Conservation (phyloP, 495 filamentous ascomycete species). For the Daldinia childiae region DNA sequence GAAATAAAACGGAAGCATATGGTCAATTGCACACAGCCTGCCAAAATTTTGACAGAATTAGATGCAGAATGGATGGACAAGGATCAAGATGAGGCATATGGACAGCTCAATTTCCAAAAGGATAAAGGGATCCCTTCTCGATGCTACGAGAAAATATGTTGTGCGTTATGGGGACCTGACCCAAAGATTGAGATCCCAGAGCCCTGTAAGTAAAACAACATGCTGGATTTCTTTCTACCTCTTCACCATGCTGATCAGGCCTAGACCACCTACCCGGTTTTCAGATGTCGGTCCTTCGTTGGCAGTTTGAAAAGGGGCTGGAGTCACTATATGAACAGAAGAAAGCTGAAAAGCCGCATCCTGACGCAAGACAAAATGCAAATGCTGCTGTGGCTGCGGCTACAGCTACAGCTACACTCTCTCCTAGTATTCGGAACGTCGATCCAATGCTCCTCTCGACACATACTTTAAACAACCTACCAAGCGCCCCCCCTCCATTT, state of each 20-base stretch:
- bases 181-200: constrained; percentile 18
- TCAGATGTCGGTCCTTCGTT: constrained; percentile 19
- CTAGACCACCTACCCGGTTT: constrained; percentile 26
- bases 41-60: background rate
- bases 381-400: too few species aligned
- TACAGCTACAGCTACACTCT: background rate
- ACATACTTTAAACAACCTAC: background rate
- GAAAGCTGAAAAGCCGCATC: background rate
- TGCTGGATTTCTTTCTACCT: background rate
- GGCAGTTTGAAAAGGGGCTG: constrained; percentile 3
- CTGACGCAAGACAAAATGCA: background rate
- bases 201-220: constrained; percentile 13
- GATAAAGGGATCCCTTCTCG: constrained; percentile 13
- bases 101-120: constrained; percentile 32
- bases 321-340: background rate
- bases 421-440: background rate
- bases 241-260: background rate
- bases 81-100: constrained; percentile 24
- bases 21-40: background rate
- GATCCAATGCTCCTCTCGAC: constrained; percentile 13
- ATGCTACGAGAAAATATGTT: constrained; percentile 33
- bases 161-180: constrained; percentile 18
- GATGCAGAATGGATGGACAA: constrained; percentile 34
- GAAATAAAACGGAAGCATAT: constrained; percentile 27
- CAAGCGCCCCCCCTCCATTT: constrained; percentile 15